phyloP scores from a whole-genome alignment of 129 eudicot species.

The Lonicera japonica region DNA sequence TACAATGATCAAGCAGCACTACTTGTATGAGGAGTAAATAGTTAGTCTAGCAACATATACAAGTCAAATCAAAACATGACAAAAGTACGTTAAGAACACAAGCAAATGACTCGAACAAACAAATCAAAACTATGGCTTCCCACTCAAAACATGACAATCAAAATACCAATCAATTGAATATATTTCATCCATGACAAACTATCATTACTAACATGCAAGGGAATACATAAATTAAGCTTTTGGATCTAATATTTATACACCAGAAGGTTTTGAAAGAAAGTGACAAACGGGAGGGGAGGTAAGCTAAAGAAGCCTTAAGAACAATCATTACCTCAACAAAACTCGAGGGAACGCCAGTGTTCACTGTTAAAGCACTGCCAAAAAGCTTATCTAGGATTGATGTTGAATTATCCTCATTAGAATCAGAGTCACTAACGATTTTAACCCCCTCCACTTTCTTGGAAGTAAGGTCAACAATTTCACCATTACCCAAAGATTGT shows the following conservation, averaged over 20 bases:
- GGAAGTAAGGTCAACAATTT: slow-evolving; percentile 30
- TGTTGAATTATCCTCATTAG: slow-evolving; percentile 45
- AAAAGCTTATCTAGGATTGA: slow-evolving; percentile 71
- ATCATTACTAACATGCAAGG: no score
- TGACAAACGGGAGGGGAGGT: background rate
- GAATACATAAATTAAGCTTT: no score
- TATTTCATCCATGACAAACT: no score
- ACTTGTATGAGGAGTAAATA: no score
- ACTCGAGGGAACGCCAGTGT: slow-evolving; percentile 29
- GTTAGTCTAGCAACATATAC: no score
- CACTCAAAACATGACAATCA: no score
- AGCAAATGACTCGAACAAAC: no score
- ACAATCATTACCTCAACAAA: slow-evolving; percentile 49
- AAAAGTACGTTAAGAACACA: no score
- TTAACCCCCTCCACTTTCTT: slow-evolving; percentile 32
- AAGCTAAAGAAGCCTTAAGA: background rate
- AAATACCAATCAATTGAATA: no score
- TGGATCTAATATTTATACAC: background rate
- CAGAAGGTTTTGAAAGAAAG: background rate
- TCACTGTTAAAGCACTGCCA: slow-evolving; percentile 37
- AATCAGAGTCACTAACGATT: slow-evolving; percentile 21
- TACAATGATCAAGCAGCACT: no score
- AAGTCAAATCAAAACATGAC: no score
- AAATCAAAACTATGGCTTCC: no score
- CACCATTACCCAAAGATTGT: slow-evolving; percentile 33